A percentile compares a stretch with the other conserved stretches of the same genome.
These are phyloP conservation scores for Quercus phellos DNA, from an alignment of 331 rosid species.

Conservation along the genomic window DNA sequence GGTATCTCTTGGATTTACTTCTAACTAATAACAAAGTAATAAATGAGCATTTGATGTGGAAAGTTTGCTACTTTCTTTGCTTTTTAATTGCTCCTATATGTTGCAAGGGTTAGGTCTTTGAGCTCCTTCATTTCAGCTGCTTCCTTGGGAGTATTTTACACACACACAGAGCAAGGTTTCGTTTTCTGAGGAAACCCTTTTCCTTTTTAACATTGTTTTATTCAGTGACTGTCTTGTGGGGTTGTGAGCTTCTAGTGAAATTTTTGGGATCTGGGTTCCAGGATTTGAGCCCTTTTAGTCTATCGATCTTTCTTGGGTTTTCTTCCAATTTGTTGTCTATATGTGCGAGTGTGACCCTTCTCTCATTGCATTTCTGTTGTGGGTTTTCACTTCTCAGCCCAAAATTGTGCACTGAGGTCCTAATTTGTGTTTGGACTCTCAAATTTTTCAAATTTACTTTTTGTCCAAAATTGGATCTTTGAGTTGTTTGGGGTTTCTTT, in stretches of 20 bases:
- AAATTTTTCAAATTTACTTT: not conserved
- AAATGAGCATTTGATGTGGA: slow-evolving; percentile 40
- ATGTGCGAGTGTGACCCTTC: too few relatives aligned
- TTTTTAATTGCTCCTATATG: slow-evolving; percentile 21
- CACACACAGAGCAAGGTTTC: too few relatives aligned
- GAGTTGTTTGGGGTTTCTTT: too few relatives aligned
- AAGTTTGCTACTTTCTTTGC: slow-evolving; percentile 21
- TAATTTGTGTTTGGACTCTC: not conserved
- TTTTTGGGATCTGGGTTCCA: slow-evolving; percentile 73
- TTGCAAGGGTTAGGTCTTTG: slow-evolving; percentile 4
- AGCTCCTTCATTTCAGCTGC: slow-evolving; percentile 21
- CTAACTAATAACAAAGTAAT: slow-evolving; percentile 14
- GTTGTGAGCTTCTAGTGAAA: slow-evolving; percentile 14
- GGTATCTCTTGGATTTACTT: too few relatives aligned
- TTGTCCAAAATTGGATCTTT: too few relatives aligned
- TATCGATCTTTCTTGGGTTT: not conserved
- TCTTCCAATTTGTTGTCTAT: slow-evolving; percentile 9
- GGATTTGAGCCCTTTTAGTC: slow-evolving; percentile 36
- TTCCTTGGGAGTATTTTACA: slow-evolving; percentile 19
- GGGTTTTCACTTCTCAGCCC: slow-evolving; percentile 19
- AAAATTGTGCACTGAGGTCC: slow-evolving; percentile 3
- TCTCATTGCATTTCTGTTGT: slow-evolving; percentile 7
- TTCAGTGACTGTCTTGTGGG: not conserved
- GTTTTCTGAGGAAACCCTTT: slow-evolving; percentile 12
- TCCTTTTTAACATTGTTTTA: not conserved